phyloP scores from a whole-genome alignment of 139 green algal species.

The Chlorella sp. region DNA sequence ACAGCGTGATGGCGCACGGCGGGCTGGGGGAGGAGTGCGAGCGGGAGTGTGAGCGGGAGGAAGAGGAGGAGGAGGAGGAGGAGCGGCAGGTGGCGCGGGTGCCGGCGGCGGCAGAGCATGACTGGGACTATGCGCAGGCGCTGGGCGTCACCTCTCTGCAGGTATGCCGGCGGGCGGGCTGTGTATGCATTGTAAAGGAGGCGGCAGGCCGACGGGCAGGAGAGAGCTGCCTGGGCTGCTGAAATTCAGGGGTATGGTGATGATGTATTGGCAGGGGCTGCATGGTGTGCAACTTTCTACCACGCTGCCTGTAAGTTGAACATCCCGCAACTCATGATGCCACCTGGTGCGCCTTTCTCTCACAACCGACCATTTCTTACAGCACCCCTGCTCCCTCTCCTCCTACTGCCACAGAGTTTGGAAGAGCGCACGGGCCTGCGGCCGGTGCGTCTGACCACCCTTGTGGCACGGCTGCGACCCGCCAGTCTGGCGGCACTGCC shows the following conservation, averaged over 20 bases:
- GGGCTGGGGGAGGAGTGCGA: slow-evolving; percentile 62
- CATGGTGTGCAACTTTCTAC: no score
- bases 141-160: background rate
- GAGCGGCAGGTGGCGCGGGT: background rate
- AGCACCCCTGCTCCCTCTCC: no score
- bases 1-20: slow-evolving; percentile 23
- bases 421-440: background rate
- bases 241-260: no score
- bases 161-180: no score
- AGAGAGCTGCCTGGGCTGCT: no score
- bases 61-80: slow-evolving; percentile 50
- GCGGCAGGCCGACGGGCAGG: no score
- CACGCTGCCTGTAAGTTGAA: no score
- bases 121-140: slow-evolving; percentile 45
- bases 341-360: no score
- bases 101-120: slow-evolving; percentile 7
- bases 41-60: slow-evolving; percentile 56
- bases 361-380: no score
- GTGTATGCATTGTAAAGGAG: no score
- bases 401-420: background rate
- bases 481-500: background rate
- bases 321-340: no score
- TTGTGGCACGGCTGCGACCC: background rate
- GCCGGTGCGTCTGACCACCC: background rate
- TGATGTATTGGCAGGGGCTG: no score